Percentiles rank a stretch among this genome's conserved stretches.
Evolutionary conservation across 495 filamentous ascomycete species (phyloP).

Genomic region (Xylaria cubensis): DNA sequence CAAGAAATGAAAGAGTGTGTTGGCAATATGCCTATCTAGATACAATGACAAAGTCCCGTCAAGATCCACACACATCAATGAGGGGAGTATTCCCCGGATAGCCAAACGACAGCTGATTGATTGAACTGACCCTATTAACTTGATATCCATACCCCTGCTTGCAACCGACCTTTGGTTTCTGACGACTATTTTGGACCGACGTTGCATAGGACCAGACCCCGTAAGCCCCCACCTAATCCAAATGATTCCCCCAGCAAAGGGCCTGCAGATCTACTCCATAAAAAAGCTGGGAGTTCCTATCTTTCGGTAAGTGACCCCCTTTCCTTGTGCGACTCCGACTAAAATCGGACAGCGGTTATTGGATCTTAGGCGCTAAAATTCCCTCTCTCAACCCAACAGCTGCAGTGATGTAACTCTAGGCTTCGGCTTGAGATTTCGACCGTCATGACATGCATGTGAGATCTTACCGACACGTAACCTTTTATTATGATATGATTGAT

Average conservation of each 20-base stretch:
- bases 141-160: not conserved
- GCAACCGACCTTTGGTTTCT: not conserved
- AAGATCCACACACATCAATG: not conserved
- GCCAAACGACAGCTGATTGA: not conserved
- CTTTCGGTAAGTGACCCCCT: not conserved
- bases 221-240: not conserved
- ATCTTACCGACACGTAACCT: not conserved
- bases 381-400: not conserved
- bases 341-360: not conserved
- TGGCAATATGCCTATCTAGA: not conserved
- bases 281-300: not conserved
- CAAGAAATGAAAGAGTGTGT: not conserved
- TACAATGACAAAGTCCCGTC: not conserved
- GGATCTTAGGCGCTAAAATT: not conserved
- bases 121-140: not conserved
- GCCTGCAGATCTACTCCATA: not conserved
- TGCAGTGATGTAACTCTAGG: not conserved
- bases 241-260: not conserved
- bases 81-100: not conserved
- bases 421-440: not conserved
- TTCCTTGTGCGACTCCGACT: not conserved
- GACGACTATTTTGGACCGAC: not conserved
- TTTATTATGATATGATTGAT: not conserved
- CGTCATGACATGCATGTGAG: not conserved
- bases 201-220: not conserved